Evolutionary conservation across 129 eudicot genomes (phyloP), one percentile per base, ranked within the genome.

Genomic region (Logfia minima): DNA sequence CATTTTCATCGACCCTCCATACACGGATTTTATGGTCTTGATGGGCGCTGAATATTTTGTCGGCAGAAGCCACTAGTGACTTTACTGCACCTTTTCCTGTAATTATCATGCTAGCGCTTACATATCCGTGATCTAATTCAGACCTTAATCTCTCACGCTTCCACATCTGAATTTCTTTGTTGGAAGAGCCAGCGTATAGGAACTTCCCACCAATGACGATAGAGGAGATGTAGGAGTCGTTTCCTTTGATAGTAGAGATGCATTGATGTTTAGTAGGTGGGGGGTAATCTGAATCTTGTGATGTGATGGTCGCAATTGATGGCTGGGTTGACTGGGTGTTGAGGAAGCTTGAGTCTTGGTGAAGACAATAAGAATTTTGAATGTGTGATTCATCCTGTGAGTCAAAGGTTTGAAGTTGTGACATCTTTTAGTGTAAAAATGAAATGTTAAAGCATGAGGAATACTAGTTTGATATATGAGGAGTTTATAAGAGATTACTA

Each of bases 1-100:
- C 80, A 16, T 84, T 75, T 56, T 71, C 73, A 79, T 83, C 66
- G 32, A 80, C 79, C 81, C 80, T 78, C 90, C 90, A 88, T 19
- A 82, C 87, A 28, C 93, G 86, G 69, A 88, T 88, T 64, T 80
- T 86, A 68, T 86, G 85, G 78, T 88, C 93, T 77, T 88, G 93
- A 81, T 88, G 93, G 35, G 90, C 90, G 64, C 90, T 88, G 78
- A 79, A 84, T 64, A 88, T 79, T 77, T 74, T 86, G 39, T 88
- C 85, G 0, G 79, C 66, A 23, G 71, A 80, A 35, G 82, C 79
- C 14, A 86, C 84, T 75, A 88, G 80, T 10, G 88, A 88, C 83
- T 88, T 88, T 35, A 88, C 82, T 67, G 90, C 90, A 31, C 93
- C 90, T 60, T 82, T 81, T 68, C 90, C 88, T 43, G 84, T 48